Evolutionary conservation across 306 rosid species (phyloP).

Genomic region (Pyrus pyrifolia): DNA sequence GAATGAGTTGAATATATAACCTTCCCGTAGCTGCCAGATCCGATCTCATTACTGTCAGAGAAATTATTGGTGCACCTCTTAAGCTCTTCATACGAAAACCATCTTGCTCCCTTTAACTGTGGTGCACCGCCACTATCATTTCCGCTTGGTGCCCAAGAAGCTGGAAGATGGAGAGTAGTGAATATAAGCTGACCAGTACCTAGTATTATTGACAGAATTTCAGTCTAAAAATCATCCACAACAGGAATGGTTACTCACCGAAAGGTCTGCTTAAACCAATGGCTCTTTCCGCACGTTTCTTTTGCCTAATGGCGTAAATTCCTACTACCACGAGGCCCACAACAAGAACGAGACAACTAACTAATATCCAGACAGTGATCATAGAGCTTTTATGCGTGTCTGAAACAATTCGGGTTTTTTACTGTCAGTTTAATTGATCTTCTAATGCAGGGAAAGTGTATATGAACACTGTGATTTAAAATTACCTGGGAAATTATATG

Average conservation of each 20-base stretch:
- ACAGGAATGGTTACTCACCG: slow-evolving; percentile 39
- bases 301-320: slow-evolving; percentile 64
- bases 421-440: slow-evolving; percentile 13
- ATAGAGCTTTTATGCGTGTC: slow-evolving; percentile 32
- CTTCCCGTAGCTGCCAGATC: slow-evolving; percentile 96
- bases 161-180: slow-evolving; percentile 31
- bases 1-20: slow-evolving; percentile 27
- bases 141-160: slow-evolving; percentile 94
- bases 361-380: slow-evolving; percentile 49
- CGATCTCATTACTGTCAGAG: slow-evolving; percentile 59
- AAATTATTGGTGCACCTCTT: slow-evolving; percentile 66
- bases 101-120: slow-evolving; percentile 94
- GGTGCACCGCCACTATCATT: slow-evolving; percentile 94
- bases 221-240: not conserved
- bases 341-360: slow-evolving; percentile 50
- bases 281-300: slow-evolving; percentile 92
- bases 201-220: slow-evolving; percentile 6
- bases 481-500: slow-evolving; percentile 68
- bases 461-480: not conserved
- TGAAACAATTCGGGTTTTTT: slow-evolving; percentile 24
- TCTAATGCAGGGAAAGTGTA: not conserved
- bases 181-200: no score
- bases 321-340: slow-evolving; percentile 60
- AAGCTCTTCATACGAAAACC: slow-evolving; percentile 94
- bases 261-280: slow-evolving; percentile 78